Evolutionary conservation across 768 basidiomycete genomes (phyloP).

Genomic region (Naganishia friedmannii): DNA sequence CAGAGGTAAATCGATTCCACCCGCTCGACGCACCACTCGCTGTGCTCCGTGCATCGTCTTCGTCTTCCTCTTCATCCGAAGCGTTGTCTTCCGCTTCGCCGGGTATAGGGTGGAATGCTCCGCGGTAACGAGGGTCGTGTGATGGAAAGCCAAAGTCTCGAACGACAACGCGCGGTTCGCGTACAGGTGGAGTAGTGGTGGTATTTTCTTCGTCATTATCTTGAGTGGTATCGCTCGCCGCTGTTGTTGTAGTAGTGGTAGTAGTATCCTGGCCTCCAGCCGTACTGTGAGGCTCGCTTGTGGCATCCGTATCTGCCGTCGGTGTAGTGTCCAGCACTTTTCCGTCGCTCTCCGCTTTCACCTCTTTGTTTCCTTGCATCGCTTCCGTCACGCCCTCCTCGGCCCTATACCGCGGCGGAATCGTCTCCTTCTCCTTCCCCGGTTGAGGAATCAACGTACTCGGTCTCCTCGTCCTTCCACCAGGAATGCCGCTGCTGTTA

Average conservation of each 20-base stretch:
- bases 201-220: background rate
- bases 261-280: background rate
- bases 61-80: constrained; percentile 20
- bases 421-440: constrained; percentile 27
- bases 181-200: background rate
- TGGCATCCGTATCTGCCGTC: background rate
- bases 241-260: background rate
- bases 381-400: background rate
- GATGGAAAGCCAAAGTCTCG: constrained; percentile 10
- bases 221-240: background rate
- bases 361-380: too few relatives aligned
- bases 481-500: background rate
- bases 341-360: background rate
- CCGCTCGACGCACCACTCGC: constrained; percentile 13
- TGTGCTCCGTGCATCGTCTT: constrained; percentile 1
- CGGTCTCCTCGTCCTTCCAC: constrained; percentile 23
- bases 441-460: constrained; percentile 32
- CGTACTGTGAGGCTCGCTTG: background rate
- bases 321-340: background rate
- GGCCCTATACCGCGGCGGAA: constrained; percentile 18
- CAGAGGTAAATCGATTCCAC: background rate
- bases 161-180: background rate
- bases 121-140: constrained; percentile 5
- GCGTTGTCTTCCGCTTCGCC: constrained; percentile 17
- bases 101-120: constrained; percentile 23